Evolutionary conservation across 805 yeast species (phyloP).

Genomic region (Metschnikowia proteae): DNA sequence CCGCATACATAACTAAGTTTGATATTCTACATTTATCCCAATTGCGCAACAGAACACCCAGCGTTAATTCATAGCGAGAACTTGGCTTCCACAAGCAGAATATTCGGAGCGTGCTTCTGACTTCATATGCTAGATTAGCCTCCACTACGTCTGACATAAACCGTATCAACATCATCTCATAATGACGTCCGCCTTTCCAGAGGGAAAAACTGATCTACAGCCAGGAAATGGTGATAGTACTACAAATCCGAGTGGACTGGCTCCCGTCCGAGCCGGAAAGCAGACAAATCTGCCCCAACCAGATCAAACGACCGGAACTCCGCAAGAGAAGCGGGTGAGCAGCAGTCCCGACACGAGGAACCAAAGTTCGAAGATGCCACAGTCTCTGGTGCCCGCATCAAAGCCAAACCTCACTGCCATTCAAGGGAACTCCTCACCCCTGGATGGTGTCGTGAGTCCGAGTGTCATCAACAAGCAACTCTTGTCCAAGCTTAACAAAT

Average conservation of each 20-base stretch:
- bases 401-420: neutral
- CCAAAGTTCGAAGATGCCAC: neutral
- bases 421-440: neutral
- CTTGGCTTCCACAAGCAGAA: neutral
- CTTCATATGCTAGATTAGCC: neutral
- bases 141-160: neutral
- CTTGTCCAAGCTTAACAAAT: conserved; percentile 40
- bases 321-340: conserved; percentile 1
- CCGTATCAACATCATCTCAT: neutral
- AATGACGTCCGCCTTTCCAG: conserved; percentile 1
- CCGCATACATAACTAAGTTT: conserved; percentile 1
- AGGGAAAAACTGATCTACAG: conserved; percentile 1
- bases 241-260: neutral
- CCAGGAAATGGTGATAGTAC: neutral
- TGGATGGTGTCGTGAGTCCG: conserved; percentile 12
- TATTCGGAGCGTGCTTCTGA: neutral
- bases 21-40: neutral
- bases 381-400: neutral
- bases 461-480: conserved; percentile 26
- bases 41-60: neutral
- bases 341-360: conserved; percentile 1
- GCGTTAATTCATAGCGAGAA: neutral
- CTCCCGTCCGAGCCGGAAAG: neutral
- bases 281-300: neutral
- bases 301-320: neutral